Evolutionary conservation across 805 yeast genomes (phyloP).

Genomic region (Saccharomycopsis amapae): DNA sequence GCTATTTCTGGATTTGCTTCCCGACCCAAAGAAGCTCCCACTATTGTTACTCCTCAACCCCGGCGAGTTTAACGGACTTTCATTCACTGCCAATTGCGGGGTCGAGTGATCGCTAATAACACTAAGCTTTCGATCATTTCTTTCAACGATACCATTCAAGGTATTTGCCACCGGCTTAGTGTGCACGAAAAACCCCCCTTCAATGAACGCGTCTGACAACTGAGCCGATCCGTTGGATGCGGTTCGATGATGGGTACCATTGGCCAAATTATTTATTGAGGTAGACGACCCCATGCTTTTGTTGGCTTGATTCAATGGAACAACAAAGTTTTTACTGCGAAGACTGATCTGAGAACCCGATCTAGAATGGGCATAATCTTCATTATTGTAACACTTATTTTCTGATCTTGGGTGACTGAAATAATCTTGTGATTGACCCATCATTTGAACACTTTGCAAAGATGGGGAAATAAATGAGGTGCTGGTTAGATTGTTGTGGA

Average conservation of each 20-base stretch:
- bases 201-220: constrained; percentile 26
- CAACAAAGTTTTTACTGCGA: constrained; percentile 4
- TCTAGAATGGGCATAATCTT: no score
- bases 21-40: constrained; percentile 10
- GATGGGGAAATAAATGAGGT: constrained; percentile 7
- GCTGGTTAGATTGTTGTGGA: constrained; percentile 7
- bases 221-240: constrained; percentile 24
- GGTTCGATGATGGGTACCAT: constrained; percentile 21
- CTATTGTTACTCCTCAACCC: constrained; percentile 5
- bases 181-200: constrained; percentile 29
- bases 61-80: constrained; percentile 5
- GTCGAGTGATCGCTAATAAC: neutral
- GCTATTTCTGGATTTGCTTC: constrained; percentile 9
- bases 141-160: constrained; percentile 25
- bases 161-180: constrained; percentile 25
- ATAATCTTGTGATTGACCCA: constrained; percentile 4
- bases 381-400: neutral
- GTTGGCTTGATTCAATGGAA: neutral
- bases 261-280: no score
- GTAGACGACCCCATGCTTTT: no score
- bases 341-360: constrained; percentile 7
- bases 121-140: constrained; percentile 19
- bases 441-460: neutral
- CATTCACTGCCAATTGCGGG: constrained; percentile 21
- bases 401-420: no score